These are phyloP conservation scores for Malania oleifera DNA, from an alignment of 164 flowering plant species.

Conservation along the genomic window DNA sequence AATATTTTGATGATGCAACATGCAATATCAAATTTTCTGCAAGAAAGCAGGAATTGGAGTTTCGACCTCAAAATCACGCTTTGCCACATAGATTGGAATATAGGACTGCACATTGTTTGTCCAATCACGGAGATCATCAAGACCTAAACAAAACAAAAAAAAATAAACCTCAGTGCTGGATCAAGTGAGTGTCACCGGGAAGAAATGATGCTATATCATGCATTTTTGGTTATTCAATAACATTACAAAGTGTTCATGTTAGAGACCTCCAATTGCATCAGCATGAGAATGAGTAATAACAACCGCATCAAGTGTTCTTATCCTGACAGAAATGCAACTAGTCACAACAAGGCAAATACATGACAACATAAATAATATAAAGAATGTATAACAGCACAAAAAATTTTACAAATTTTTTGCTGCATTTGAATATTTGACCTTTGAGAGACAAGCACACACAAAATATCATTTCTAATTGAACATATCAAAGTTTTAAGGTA, in stretches of 20 bases:
- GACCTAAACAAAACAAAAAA: constrained; percentile 46
- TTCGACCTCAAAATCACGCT: constrained; percentile 88
- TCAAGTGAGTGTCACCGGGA: not conserved
- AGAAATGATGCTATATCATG: constrained; percentile 1
- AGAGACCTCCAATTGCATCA: constrained; percentile 98
- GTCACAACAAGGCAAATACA: constrained; percentile 24
- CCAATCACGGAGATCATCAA: constrained; percentile 99
- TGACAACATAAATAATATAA: constrained; percentile 4
- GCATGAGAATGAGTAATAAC: constrained; percentile 99
- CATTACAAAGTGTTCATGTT: constrained; percentile 24
- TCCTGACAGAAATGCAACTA: constrained; percentile 72
- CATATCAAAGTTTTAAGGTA: not conserved
- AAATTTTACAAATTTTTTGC: not conserved
- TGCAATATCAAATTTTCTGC: too few species aligned
- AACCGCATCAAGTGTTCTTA: constrained; percentile 96
- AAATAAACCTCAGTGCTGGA: constrained; percentile 5
- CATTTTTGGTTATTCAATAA: constrained; percentile 9
- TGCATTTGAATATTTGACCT: not conserved
- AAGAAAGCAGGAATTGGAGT: not conserved
- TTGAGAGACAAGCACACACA: not conserved
- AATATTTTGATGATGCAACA: too few species aligned
- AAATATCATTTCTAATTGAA: not conserved
- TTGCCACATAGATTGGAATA: constrained; percentile 81
- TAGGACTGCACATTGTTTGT: constrained; percentile 88
- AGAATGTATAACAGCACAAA: constrained; percentile 2